Base-by-base conservation (phyloP, 345 rosid genomes). In the Geranium rotundifolium region DNA sequence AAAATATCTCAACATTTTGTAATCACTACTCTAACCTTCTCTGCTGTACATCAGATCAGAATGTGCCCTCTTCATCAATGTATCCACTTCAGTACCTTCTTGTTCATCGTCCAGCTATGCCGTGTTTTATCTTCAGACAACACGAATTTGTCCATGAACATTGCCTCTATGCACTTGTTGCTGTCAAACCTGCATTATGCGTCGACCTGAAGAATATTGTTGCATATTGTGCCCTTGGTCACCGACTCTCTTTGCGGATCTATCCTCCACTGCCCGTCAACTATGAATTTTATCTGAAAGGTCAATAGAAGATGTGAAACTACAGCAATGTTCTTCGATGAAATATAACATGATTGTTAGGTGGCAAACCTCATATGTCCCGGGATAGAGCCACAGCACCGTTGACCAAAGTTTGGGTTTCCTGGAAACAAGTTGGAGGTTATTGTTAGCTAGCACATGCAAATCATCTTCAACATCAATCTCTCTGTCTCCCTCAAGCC, bases 351-450 rank as follows among this genome's bases (percentile, higher is more conserved):
- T 34, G 41, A 34, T 8, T 34, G 10, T 34, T 34, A 4, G 41
- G 41, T 34, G 41, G 41, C 75, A 54, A 19, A 84, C 95, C 91
- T 93, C 97, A 55, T 88, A 90, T 14, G 57, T 73, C 67, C 96
- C 97, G 1, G 99, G 96, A 84, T 93, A 93, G n/a, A 93, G 91
- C 96, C 97, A 90, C 41, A 93, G 78, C 69, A 77, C 74, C 16
- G 85, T 79, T 17, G 97, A 83, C 99, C 97, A 88, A 52, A 67
- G 58, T 64, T 69, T 77, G 60, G 81, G 73, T 75, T 74, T 81
- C 81, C 95, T 90, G 89, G 39, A 70, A 71, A 66, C 16, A 57
- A 9, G 31, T 57, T 57, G 59, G 27, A 52, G 71, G 23, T 59
- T 17, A 59, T 19, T 55, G 29, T 19, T 19, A 30, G 20, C 20